Percentiles rank a stretch among this genome's conserved stretches.
Evolutionary conservation across 2,329 filamentous ascomycete species (phyloP).

Genomic region (Stachybotrys elegans): DNA sequence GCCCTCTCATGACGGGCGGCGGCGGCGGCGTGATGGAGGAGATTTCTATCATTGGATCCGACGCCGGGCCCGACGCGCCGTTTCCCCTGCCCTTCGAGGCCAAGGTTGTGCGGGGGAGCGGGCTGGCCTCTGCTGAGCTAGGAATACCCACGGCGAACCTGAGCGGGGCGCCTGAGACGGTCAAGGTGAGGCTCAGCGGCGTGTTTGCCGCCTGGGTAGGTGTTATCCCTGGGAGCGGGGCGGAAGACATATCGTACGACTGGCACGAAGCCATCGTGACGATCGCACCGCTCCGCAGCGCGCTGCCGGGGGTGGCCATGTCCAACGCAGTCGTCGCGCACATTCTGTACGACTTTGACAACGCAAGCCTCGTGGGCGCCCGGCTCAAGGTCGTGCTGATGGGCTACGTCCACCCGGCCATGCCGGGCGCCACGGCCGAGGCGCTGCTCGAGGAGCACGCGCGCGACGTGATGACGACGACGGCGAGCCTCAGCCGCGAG

Average conservation of each 20-base stretch:
- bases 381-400: slow-evolving; percentile 52
- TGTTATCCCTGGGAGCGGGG: slow-evolving; percentile 27
- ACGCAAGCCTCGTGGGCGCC: slow-evolving; percentile 31
- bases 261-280: slow-evolving; percentile 60
- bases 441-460: slow-evolving; percentile 21
- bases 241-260: slow-evolving; percentile 28
- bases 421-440: slow-evolving; percentile 8
- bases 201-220: slow-evolving; percentile 63
- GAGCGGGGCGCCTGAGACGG: slow-evolving; percentile 42
- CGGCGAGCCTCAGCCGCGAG: slow-evolving; percentile 41
- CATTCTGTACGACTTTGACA: slow-evolving; percentile 47
- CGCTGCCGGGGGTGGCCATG: slow-evolving; percentile 38
- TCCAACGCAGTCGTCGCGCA: slow-evolving; percentile 49
- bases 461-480: slow-evolving; percentile 35
- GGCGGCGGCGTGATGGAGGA: slow-evolving; percentile 19
- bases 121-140: slow-evolving; percentile 30
- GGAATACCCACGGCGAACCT: slow-evolving; percentile 53
- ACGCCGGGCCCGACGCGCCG: slow-evolving; percentile 45
- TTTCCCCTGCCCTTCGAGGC: slow-evolving; percentile 50
- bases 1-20: slow-evolving; percentile 24
- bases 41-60: slow-evolving; percentile 36
- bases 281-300: slow-evolving; percentile 44
- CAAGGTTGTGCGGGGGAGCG: slow-evolving; percentile 39
- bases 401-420: slow-evolving; percentile 46
- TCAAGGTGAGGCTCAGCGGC: slow-evolving; percentile 51